Percentiles rank a stretch among this genome's conserved stretches.
phyloP scores from a whole-genome alignment of 306 rosid genomes.

The Luffa acutangula region DNA sequence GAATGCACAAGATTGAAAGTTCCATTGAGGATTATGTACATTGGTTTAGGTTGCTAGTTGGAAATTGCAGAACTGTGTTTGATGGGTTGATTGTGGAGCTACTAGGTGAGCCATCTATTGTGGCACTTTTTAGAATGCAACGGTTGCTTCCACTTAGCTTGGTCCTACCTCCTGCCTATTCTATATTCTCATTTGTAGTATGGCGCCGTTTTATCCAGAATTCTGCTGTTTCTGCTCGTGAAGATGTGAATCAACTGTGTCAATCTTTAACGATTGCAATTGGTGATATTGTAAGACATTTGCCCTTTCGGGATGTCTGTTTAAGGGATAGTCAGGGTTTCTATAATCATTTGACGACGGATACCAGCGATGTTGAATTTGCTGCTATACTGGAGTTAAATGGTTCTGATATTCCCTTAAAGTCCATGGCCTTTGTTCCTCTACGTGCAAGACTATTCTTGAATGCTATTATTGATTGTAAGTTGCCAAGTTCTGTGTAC shows the following conservation, averaged over 20 bases:
- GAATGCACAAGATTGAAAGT: conserved; percentile 55
- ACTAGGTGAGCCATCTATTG: conserved; percentile 68
- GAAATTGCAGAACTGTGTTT: conserved; percentile 69
- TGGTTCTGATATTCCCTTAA: conserved; percentile 59
- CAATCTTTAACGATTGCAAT: conserved; percentile 61
- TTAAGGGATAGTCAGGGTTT: conserved; percentile 79
- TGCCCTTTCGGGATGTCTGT: conserved; percentile 87
- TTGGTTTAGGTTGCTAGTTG: conserved; percentile 92
- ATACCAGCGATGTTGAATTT: conserved; percentile 72
- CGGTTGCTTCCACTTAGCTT: conserved; percentile 69
- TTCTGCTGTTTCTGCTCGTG: conserved; percentile 48
- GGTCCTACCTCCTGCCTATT: conserved; percentile 89
- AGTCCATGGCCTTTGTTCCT: conserved; percentile 84
- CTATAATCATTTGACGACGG: conserved; percentile 67
- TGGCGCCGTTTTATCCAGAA: conserved; percentile 66
- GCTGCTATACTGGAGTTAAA: conserved; percentile 66
- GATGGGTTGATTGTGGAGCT: conserved; percentile 85
- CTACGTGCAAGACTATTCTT: conserved; percentile 85
- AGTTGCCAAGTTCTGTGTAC: conserved; percentile 42
- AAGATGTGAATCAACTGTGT: conserved; percentile 59
- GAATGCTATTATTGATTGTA: conserved; percentile 77
- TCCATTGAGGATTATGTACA: conserved; percentile 71
- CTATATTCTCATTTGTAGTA: conserved; percentile 66
- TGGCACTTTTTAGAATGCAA: conserved; percentile 94
- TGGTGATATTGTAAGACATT: conserved; percentile 68